Conservation (phyloP, 1,139 yeast species). For the Geotrichum carabidarum region DNA sequence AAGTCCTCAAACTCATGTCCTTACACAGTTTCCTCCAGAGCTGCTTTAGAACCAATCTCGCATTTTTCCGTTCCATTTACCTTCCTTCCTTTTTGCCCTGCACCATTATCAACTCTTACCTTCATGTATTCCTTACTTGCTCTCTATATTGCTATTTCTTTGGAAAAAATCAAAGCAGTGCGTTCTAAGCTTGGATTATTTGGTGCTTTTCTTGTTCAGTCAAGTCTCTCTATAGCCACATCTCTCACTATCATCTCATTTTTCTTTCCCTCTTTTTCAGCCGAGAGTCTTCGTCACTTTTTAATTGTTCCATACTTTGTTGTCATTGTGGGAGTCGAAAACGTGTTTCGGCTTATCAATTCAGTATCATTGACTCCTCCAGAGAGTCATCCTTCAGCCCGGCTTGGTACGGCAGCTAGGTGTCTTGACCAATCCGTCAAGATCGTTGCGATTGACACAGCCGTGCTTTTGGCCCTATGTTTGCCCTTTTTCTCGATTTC, state of each 20-base stretch:
- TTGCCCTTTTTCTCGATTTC: slow-evolving; percentile 25
- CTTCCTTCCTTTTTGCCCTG: slow-evolving; percentile 1
- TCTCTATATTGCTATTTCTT: slow-evolving; percentile 43
- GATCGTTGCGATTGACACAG: slow-evolving; percentile 31
- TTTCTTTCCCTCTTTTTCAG: slow-evolving; percentile 32
- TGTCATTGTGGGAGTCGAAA: slow-evolving; percentile 43
- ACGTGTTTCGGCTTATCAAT: slow-evolving; percentile 43
- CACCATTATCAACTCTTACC: neutral
- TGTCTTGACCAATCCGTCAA: slow-evolving; percentile 39
- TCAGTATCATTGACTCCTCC: slow-evolving; percentile 42
- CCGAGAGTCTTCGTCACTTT: slow-evolving; percentile 25
- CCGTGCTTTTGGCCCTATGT: slow-evolving; percentile 28
- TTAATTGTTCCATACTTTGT: slow-evolving; percentile 41
- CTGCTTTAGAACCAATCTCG: neutral
- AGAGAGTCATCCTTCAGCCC: slow-evolving; percentile 40
- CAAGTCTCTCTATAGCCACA: slow-evolving; percentile 44
- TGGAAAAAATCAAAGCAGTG: slow-evolving; percentile 51
- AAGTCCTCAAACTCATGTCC: neutral
- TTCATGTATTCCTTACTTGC: slow-evolving; percentile 35
- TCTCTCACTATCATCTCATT: slow-evolving; percentile 50
- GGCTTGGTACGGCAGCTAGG: slow-evolving; percentile 38
- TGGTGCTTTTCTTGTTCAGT: slow-evolving; percentile 55
- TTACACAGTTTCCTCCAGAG: slow-evolving; percentile 1
- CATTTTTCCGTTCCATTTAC: neutral
- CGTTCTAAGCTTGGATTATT: slow-evolving; percentile 57